Percentiles rank a stretch among this genome's conserved stretches.
Evolutionary conservation across 2,329 filamentous ascomycete species (phyloP).

Genomic region (Calonectria naviculata): DNA sequence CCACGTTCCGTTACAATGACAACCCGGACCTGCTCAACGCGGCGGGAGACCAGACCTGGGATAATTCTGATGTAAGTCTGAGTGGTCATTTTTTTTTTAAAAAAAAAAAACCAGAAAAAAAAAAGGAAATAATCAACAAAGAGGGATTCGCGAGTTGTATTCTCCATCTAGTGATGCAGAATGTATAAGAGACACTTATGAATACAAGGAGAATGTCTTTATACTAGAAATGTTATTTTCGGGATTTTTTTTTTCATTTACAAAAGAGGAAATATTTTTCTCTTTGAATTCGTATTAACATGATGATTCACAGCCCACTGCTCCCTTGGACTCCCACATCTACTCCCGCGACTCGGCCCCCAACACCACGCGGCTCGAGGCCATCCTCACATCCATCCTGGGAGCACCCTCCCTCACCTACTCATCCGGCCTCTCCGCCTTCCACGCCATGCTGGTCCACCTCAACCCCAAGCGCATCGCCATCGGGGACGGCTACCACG

Average conservation of each 20-base stretch:
- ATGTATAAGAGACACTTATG: too few species aligned
- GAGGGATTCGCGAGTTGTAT: too few species aligned
- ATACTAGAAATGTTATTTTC: too few species aligned
- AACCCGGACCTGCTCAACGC: conserved; percentile 73
- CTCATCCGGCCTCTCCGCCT: conserved; percentile 85
- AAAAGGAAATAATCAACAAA: too few species aligned
- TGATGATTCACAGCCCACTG: conserved; percentile 52
- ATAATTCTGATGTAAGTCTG: conserved; percentile 66
- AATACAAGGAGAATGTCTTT: too few species aligned
- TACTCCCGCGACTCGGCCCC: conserved; percentile 87
- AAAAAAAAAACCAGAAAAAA: too few species aligned
- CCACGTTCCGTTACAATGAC: conserved; percentile 84
- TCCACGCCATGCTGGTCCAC: conserved; percentile 87
- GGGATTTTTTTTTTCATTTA: too few species aligned
- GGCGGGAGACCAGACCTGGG: conserved; percentile 43
- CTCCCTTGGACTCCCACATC: conserved; percentile 73
- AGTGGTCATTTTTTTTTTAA: background rate
- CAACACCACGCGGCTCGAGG: conserved; percentile 86
- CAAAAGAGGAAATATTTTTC: too few species aligned
- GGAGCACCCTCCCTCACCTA: conserved; percentile 80
- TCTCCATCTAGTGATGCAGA: too few species aligned
- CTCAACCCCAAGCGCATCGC: conserved; percentile 86
- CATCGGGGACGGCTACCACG: conserved; percentile 90
- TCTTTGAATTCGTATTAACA: conserved; percentile 21
- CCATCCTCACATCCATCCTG: conserved; percentile 80